Evolutionary conservation across 345 rosid species (phyloP).

Genomic region (Brassica nigra): DNA sequence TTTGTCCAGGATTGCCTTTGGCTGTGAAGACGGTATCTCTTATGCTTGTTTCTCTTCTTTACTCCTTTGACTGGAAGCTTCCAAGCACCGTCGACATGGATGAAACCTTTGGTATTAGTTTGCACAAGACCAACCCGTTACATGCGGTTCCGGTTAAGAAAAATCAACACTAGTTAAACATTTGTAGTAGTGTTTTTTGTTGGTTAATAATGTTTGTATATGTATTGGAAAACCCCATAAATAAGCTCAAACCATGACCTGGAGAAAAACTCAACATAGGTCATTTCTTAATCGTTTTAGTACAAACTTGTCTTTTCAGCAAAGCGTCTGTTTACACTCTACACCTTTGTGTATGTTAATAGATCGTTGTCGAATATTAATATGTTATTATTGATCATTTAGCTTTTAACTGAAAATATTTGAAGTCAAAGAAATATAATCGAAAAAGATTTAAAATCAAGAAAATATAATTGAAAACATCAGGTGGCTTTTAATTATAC

Average conservation of each 20-base stretch:
- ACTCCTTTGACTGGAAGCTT: slow-evolving; percentile 53
- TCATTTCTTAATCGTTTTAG: too few species aligned
- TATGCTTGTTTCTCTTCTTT: slow-evolving; percentile 49
- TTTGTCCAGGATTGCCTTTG: slow-evolving; percentile 45
- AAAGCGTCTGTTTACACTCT: neutral
- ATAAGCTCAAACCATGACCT: too few species aligned
- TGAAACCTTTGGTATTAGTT: slow-evolving; percentile 34
- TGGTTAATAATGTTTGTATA: neutral
- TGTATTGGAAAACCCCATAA: too few species aligned
- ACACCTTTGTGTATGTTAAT: neutral
- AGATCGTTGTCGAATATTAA: neutral
- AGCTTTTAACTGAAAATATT: neutral
- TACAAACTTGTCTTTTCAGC: neutral
- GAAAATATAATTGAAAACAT: too few species aligned
- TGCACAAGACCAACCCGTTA: slow-evolving; percentile 41
- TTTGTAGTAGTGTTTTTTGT: neutral
- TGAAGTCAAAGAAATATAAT: neutral
- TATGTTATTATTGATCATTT: neutral
- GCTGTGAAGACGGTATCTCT: slow-evolving; percentile 43
- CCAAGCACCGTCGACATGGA: slow-evolving; percentile 47
- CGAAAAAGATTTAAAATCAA: too few species aligned
- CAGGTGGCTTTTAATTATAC: too few species aligned
- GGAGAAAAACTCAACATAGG: too few species aligned
- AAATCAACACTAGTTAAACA: neutral
- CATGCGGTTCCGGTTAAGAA: slow-evolving; percentile 31